Conservation (phyloP, 129 eudicot genomes). For the Artemisia annua region DNA sequence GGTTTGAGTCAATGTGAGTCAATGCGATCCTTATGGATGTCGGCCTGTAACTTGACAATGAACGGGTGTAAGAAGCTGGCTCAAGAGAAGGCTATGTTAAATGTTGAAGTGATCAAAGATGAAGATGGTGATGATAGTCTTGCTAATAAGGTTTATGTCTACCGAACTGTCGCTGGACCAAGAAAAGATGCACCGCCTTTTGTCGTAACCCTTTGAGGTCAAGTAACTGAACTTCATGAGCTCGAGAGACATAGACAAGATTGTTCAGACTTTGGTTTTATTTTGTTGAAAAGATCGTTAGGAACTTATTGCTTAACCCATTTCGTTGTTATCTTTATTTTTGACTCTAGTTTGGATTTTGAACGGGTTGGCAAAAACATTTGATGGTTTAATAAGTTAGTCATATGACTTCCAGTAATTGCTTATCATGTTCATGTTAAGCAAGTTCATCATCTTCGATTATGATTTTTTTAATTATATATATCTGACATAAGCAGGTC, state of each 20-base stretch:
- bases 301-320: not conserved
- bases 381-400: not conserved
- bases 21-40: conserved; percentile 88
- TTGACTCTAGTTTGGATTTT: not conserved
- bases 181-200: conserved; percentile 69
- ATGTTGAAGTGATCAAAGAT: conserved; percentile 70
- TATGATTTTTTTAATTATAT: too few relatives aligned
- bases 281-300: not conserved
- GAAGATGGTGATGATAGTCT: conserved; percentile 38
- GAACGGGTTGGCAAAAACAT: not conserved
- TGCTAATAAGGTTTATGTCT: conserved; percentile 60
- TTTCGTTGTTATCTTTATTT: not conserved
- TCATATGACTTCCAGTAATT: not conserved
- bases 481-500: too few relatives aligned
- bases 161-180: conserved; percentile 78
- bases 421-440: not conserved
- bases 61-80: conserved; percentile 59
- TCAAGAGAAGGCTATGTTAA: conserved; percentile 49
- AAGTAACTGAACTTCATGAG: not conserved
- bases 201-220: conserved; percentile 46
- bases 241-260: not conserved
- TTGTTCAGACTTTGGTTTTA: not conserved
- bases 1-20: conserved; percentile 51
- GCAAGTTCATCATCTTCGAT: too few relatives aligned
- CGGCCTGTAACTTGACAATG: conserved; percentile 58